Evolutionary conservation across 352 stramenopile species (phyloP).

Genomic region (Globisporangium solare): DNA sequence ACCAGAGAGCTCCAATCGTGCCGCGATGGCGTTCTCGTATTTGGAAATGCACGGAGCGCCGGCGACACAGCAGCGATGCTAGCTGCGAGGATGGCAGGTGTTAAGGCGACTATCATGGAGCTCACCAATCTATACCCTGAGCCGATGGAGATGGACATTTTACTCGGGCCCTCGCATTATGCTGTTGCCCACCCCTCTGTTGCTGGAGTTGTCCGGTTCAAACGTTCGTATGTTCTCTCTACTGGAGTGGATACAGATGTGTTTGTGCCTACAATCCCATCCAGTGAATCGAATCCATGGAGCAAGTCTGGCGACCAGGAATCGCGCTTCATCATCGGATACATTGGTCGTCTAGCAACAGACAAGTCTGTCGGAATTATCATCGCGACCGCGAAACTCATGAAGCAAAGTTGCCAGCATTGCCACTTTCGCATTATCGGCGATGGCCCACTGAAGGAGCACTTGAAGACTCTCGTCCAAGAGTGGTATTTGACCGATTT

Average conservation of each 20-base stretch:
- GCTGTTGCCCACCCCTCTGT: constrained; percentile 41
- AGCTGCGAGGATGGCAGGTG: constrained; percentile 28
- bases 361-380: constrained; percentile 51
- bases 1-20: constrained; percentile 27
- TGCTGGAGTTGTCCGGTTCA: constrained; percentile 15
- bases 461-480: constrained; percentile 19
- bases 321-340: constrained; percentile 35
- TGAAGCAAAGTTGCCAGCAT: constrained; percentile 18
- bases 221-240: constrained; percentile 26
- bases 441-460: constrained; percentile 26
- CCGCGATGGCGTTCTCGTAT: constrained; percentile 33
- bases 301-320: not conserved
- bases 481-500: constrained; percentile 25
- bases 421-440: constrained; percentile 32
- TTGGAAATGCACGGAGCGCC: constrained; percentile 34
- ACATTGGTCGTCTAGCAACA: constrained; percentile 35
- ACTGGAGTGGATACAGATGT: constrained; percentile 33
- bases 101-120: constrained; percentile 41
- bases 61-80: constrained; percentile 31
- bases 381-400: constrained; percentile 22
- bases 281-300: not conserved
- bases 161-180: constrained; percentile 55
- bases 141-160: constrained; percentile 30
- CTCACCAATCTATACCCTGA: constrained; percentile 42
- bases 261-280: constrained; percentile 23